Evolutionary conservation across 352 stramenopile genomes (phyloP).

Genomic region (Albugo candida): DNA sequence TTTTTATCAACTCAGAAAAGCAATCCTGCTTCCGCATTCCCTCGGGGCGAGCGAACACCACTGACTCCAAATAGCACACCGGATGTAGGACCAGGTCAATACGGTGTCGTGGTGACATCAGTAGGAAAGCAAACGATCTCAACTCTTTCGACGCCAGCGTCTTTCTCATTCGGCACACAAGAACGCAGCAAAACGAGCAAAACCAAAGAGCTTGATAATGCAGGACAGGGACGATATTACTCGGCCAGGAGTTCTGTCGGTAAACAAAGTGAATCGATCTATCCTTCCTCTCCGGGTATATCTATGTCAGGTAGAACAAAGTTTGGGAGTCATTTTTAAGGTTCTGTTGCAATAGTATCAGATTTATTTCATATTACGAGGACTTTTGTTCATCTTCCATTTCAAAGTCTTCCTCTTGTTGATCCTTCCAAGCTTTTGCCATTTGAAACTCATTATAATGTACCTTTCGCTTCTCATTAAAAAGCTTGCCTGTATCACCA

Average conservation of each 20-base stretch:
- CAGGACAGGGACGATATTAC: constrained; percentile 25
- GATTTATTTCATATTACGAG: background rate
- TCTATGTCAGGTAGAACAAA: constrained; percentile 68
- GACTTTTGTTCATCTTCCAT: constrained; percentile 18
- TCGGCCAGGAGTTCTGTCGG: constrained; percentile 35
- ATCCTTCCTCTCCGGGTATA: constrained; percentile 33
- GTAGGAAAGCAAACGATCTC: constrained; percentile 50
- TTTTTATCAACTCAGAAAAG: constrained; percentile 55
- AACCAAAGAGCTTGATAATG: constrained; percentile 9
- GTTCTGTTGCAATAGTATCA: background rate
- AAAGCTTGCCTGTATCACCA: constrained; percentile 37
- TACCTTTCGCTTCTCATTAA: constrained; percentile 49
- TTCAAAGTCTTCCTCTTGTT: constrained; percentile 24
- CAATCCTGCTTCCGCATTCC: constrained; percentile 33
- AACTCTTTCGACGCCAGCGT: constrained; percentile 26
- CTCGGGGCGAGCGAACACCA: constrained; percentile 50
- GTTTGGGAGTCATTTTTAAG: constrained; percentile 52
- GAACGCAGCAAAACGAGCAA: constrained; percentile 20
- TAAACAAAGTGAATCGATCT: constrained; percentile 41
- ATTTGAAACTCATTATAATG: constrained; percentile 75
- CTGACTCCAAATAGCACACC: constrained; percentile 19
- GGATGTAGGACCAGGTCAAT: constrained; percentile 52
- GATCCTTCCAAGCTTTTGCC: constrained; percentile 43
- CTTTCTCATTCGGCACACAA: constrained; percentile 52
- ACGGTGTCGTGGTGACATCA: constrained; percentile 35